Percentiles rank a stretch among this genome's conserved stretches.
phyloP scores from a whole-genome alignment of 202 grass and related monocot species.

The Musa balbisiana region DNA sequence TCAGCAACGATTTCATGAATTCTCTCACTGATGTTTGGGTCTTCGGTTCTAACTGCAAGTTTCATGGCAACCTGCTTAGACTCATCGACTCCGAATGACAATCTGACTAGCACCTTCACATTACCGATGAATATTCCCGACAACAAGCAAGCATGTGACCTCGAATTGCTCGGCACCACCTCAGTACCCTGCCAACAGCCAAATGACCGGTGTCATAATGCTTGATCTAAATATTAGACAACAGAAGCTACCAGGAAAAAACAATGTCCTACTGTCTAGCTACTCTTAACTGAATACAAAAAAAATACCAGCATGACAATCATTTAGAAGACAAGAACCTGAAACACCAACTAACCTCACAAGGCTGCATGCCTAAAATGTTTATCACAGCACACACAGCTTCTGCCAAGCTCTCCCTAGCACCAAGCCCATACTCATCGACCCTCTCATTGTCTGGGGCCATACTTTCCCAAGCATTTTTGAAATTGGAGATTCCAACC shows the following conservation, averaged over 20 bases:
- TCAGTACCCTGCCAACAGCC: constrained; percentile 60
- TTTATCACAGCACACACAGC: constrained; percentile 76
- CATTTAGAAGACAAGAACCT: too few relatives aligned
- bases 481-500: constrained; percentile 83
- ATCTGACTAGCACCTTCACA: constrained; percentile 68
- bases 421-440: constrained; percentile 91
- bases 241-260: too few relatives aligned
- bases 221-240: too few relatives aligned
- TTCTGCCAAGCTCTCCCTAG: constrained; percentile 68
- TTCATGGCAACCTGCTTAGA: constrained; percentile 99
- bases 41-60: constrained; percentile 81
- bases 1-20: constrained; percentile 93
- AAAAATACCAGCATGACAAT: too few relatives aligned
- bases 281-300: too few relatives aligned
- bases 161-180: constrained; percentile 76
- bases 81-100: constrained; percentile 79
- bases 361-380: constrained; percentile 94
- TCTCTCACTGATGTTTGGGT: constrained; percentile 70
- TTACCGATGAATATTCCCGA: constrained; percentile 74
- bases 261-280: too few relatives aligned
- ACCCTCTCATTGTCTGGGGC: constrained; percentile 70
- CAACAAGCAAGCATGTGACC: constrained; percentile 85
- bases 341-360: constrained; percentile 50
- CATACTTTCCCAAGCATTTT: constrained; percentile 94
- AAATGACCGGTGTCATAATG: too few relatives aligned